Evolutionary conservation across 768 basidiomycete species (phyloP), one percentile per base, ranked within the genome.

Genomic region (Candolleomyces aberdarensis): DNA sequence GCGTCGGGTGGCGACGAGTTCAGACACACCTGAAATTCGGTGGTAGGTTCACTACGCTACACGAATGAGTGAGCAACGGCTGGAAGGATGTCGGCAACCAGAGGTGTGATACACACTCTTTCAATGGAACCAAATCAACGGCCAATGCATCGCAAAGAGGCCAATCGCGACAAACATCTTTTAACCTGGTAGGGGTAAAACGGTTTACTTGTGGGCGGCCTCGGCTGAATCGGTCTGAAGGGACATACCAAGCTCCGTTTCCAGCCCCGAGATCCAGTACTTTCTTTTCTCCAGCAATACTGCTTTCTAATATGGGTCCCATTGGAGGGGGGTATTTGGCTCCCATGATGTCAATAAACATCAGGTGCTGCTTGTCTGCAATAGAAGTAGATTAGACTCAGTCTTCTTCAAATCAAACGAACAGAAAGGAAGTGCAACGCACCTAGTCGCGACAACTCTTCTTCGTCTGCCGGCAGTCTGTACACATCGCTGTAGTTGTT

Each of bases 81-180:
- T 9, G 13, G 20, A 47, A 20, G 22, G 51, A 40, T 57, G 14
- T 36, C 31, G 31, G 22, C 56, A 53, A 43, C 31, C 32, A 57
- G 59, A 15, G 41, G 36, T 58, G 19, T 74, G 13, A 46, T 11
- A 61, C 54, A 20, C 46, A 61, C 59, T 61, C 82, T 73, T 91
- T 85, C 87, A 91, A 88, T 58, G 89, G 91, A 64, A 91, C 85
- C 26, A 92, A 78, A 73, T 93, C 91, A 39, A 92, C 87, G 40
- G 87, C 91, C 32, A 92, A 87, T 19, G 83, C 81, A 64, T 74
- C 80, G 70, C 83, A 84, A 65, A 87, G 69, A 44, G 91, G 89
- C 69, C 87, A 92, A 67, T 91, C 87, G 51, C 79, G 79, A 36
- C 89, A 89, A 32, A 86, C 77, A 44, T 92, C 87, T 71, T 88